These are phyloP conservation scores for Entoloma clypeatum DNA, from an alignment of 1,284 basidiomycete genomes.

Conservation along the genomic window DNA sequence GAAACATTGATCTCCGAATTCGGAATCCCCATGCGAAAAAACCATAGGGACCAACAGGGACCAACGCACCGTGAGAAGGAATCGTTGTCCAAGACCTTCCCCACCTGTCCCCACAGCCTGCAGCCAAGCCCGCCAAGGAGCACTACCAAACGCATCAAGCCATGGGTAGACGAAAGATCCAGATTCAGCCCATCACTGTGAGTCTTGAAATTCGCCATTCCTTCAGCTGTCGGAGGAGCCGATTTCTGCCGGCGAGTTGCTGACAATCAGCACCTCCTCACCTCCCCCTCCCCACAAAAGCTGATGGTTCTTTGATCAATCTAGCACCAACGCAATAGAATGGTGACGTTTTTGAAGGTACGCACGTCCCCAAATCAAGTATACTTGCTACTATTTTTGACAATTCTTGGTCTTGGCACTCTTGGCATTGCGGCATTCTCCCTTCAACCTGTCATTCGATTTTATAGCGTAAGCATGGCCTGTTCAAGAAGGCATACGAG, in stretches of 20 bases:
- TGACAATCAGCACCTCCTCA: too few species aligned
- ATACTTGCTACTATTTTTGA: constrained; percentile 46
- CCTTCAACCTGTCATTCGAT: constrained; percentile 33
- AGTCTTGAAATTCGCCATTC: constrained; percentile 25
- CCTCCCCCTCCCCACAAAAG: constrained; percentile 9
- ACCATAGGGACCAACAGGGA: too few species aligned
- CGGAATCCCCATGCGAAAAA: too few species aligned
- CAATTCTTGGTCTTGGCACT: constrained; percentile 43
- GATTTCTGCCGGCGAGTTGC: constrained; percentile 3
- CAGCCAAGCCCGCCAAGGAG: too few species aligned
- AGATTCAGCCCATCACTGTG: constrained; percentile 82
- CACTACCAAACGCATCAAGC: too few species aligned
- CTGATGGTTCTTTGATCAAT: constrained; percentile 27
- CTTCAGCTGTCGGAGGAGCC: constrained; percentile 1
- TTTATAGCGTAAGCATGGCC: constrained; percentile 28
- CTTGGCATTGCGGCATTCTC: constrained; percentile 23
- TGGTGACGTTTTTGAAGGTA: constrained; percentile 88
- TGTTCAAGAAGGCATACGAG: constrained; percentile 29
- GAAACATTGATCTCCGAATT: too few species aligned
- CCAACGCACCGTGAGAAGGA: too few species aligned
- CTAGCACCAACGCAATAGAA: constrained; percentile 87
- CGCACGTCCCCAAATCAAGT: constrained; percentile 19
- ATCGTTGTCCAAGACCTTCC: too few species aligned
- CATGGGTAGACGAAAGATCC: constrained; percentile 88
- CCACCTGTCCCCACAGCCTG: too few species aligned